These are phyloP conservation scores for Verticillium tricorpus DNA, from an alignment of 2,329 filamentous ascomycete species.

Conservation along the genomic window DNA sequence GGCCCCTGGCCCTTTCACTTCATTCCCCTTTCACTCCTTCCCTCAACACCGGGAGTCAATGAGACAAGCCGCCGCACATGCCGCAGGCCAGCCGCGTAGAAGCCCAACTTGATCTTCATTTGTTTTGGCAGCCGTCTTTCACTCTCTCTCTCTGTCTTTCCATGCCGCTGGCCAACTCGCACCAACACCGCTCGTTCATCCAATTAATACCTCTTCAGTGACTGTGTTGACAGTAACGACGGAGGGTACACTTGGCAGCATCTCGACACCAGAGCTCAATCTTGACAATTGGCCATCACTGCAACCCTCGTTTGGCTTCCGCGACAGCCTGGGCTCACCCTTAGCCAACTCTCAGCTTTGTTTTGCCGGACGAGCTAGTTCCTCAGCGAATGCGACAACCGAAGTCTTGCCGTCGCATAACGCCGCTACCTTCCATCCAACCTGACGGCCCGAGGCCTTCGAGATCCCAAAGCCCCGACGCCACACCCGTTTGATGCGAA, in stretches of 20 bases:
- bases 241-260: background rate
- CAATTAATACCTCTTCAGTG: background rate
- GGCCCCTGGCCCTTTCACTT: background rate
- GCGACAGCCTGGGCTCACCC: background rate
- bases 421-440: constrained; percentile 9
- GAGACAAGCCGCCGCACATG: background rate
- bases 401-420: background rate
- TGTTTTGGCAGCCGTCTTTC: background rate
- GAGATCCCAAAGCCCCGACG: background rate
- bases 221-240: background rate
- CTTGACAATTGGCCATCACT: background rate
- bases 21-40: background rate
- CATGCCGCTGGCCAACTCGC: background rate
- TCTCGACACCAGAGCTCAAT: background rate
- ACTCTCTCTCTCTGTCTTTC: background rate
- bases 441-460: background rate
- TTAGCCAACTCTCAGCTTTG: background rate
- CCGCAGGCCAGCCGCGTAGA: background rate
- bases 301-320: background rate
- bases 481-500: background rate
- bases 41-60: background rate
- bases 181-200: background rate
- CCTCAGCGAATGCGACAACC: background rate
- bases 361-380: background rate
- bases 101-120: background rate